Percentiles rank a stretch among this genome's conserved stretches.
Evolutionary conservation across 441 rosid species (phyloP).

Genomic region (Gossypium laxum): DNA sequence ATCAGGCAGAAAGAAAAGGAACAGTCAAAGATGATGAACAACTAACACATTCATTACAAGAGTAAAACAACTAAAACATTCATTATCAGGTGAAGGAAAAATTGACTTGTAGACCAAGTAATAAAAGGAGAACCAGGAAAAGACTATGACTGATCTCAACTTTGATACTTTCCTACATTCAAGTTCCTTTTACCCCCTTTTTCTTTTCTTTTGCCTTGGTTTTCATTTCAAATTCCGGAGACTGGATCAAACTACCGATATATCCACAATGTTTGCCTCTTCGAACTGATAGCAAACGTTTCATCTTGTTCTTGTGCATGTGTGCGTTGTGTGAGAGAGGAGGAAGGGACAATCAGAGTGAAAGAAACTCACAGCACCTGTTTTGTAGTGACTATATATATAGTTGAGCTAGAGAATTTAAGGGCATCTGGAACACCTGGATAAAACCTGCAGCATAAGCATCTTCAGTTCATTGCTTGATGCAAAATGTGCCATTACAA

Average conservation of each 20-base stretch:
- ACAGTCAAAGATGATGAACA: background rate
- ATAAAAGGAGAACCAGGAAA: background rate
- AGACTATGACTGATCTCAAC: background rate
- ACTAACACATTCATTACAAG: background rate
- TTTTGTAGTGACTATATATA: constrained; percentile 78
- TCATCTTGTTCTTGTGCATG: background rate
- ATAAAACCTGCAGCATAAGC: constrained; percentile 52
- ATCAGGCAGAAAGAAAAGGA: background rate
- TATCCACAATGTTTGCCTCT: background rate
- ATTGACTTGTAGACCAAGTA: background rate
- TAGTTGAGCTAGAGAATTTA: constrained; percentile 64
- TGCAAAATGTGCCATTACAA: background rate
- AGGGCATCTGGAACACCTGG: constrained; percentile 85
- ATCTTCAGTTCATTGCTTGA: background rate
- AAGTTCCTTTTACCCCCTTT: background rate
- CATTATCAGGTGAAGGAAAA: background rate
- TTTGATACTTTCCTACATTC: background rate
- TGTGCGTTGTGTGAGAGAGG: background rate
- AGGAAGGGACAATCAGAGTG: background rate
- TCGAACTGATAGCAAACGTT: background rate
- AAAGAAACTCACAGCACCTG: constrained; percentile 41
- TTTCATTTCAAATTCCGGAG: background rate
- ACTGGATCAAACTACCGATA: background rate
- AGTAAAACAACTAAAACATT: background rate
- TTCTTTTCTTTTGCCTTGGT: background rate